Base-by-base conservation (phyloP, 345 rosid genomes). In the Gynandropsis gynandra region DNA sequence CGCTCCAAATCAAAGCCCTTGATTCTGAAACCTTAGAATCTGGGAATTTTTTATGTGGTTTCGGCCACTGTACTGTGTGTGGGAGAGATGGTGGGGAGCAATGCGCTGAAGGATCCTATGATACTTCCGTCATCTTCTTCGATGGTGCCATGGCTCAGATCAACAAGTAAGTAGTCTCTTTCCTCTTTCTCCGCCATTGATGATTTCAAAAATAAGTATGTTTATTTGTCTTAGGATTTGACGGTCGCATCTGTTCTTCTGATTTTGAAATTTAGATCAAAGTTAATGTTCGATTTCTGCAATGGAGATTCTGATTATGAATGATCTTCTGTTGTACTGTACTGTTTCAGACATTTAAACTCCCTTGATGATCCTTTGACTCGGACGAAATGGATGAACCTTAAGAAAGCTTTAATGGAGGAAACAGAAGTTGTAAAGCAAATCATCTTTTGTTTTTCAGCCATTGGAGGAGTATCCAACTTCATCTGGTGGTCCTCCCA, bases 101-200 rank as follows among this genome's bases (percentile, higher is more conserved):
- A 60, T 68, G 71, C 97, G 45, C 70, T 84, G 16, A 92, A 75
- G 99, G 99, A 33, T 79, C 87, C 20, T 85, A 88, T 52, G 99
- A 92, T 50, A 87, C 97, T 45, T 80, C 99, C 32, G 65, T 83
- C 50, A 92, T 92, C 82, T 88, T 92, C 92, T 90, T 90, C 75
- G 96, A 90, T 62, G 98, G 98, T 17, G 92, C 96, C 74, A 71
- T 87, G 70, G 98, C 98, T 62, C 98, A 90, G 82, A 90, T 90
- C 87, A 84, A 84, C 82, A 87, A 82, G 97, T 86, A 80, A 34
- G 36, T 38, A 19, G 16, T 43, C 39, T 21, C 39, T 11, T 33
- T 6, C 12, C 29, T 56, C 58, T 47, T 14, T 27, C 48, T 84
- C 84, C 38, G 78, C 85, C 66, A 50, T 79, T 69, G 80, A 79